Percentiles rank a stretch among this genome's conserved stretches.
Conservation (phyloP, 139 green algal genomes). For the Tetraselmis striata region DNA sequence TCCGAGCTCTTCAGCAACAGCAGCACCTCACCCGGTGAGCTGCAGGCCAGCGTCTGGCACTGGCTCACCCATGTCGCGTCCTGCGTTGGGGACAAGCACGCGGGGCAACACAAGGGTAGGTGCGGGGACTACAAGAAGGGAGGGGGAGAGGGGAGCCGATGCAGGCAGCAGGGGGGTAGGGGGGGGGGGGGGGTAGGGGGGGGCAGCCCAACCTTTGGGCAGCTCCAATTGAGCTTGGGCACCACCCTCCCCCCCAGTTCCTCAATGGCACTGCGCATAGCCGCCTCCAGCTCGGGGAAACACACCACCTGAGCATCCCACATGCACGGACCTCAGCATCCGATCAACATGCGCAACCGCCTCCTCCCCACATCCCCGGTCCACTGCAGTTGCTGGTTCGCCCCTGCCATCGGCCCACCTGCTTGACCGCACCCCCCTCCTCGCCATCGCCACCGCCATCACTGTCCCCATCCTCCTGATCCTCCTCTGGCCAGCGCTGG, state of each 20-base stretch:
- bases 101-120: background rate
- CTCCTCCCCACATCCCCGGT: too few relatives aligned
- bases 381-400: too few relatives aligned
- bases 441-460: background rate
- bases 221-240: conserved; percentile 91
- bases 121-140: background rate
- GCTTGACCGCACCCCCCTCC: background rate
- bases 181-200: too few relatives aligned
- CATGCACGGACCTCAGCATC: too few relatives aligned
- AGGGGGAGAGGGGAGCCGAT: too few relatives aligned
- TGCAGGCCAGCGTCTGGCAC: conserved; percentile 45
- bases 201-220: conserved; percentile 65
- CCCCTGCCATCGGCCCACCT: too few relatives aligned
- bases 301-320: too few relatives aligned
- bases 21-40: conserved; percentile 66
- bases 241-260: conserved; percentile 63
- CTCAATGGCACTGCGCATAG: conserved; percentile 48
- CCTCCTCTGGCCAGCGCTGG: conserved; percentile 9
- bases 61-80: conserved; percentile 80
- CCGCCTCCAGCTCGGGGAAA: conserved; percentile 29
- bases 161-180: too few relatives aligned
- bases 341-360: too few relatives aligned
- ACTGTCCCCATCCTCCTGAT: conserved; percentile 5
- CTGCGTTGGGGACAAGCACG: conserved; percentile 16
- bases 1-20: conserved; percentile 89